phyloP scores from a whole-genome alignment of 164 flowering plant species.

The Taxillus chinensis region DNA sequence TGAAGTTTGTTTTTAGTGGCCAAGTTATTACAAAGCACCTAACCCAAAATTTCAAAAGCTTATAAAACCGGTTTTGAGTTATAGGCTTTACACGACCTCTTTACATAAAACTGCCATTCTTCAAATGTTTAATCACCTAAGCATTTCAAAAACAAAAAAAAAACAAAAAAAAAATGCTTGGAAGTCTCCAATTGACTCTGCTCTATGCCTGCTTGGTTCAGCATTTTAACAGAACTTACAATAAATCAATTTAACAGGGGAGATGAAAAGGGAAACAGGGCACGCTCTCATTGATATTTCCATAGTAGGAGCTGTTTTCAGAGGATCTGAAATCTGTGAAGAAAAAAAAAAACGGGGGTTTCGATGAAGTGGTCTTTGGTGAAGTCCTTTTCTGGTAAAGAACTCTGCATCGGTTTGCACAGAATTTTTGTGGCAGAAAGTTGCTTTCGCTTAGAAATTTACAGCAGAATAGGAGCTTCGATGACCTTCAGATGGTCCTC shows the following conservation, averaged over 20 bases:
- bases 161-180: not conserved
- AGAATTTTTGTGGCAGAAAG: not conserved
- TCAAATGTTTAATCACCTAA: too few relatives aligned
- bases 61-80: too few relatives aligned
- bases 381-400: not conserved
- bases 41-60: too few relatives aligned
- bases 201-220: not conserved
- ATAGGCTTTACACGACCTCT: too few relatives aligned
- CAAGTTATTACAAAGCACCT: too few relatives aligned
- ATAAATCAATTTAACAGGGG: not conserved
- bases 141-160: too few relatives aligned
- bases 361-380: not conserved
- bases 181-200: too few relatives aligned
- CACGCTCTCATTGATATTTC: not conserved
- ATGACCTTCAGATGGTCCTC: conserved; percentile 45
- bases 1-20: too few relatives aligned
- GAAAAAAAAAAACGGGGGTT: not conserved
- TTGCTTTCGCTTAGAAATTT: conserved; percentile 36
- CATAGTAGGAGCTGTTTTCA: not conserved
- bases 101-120: too few relatives aligned
- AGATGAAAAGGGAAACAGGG: not conserved
- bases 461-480: conserved; percentile 64
- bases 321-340: not conserved
- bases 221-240: not conserved
- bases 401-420: not conserved